These are phyloP conservation scores for Pinus albicaulis DNA, from an alignment of 75 land plant species.

Conservation along the genomic window DNA sequence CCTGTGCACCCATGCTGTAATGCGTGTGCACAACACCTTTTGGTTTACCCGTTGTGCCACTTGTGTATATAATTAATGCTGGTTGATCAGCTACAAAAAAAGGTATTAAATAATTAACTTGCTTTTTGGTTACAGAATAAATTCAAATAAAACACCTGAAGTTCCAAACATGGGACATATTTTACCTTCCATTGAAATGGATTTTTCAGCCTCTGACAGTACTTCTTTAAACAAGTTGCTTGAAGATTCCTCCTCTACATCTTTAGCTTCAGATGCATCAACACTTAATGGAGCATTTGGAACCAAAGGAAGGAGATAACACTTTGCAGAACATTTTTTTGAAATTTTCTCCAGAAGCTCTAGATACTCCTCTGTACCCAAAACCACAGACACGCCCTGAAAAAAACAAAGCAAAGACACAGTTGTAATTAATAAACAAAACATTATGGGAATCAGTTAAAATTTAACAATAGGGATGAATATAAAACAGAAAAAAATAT, in stretches of 20 bases:
- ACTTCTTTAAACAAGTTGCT: slow-evolving; percentile 12
- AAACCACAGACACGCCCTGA: slow-evolving; percentile 77
- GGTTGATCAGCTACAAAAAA: slow-evolving; percentile 55
- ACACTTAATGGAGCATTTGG: slow-evolving; percentile 10
- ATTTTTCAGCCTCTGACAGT: slow-evolving; percentile 25
- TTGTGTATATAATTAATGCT: slow-evolving; percentile 92
- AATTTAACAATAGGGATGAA: not conserved
- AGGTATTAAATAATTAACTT: not conserved
- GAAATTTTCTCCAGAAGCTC: slow-evolving; percentile 64
- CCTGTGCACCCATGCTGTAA: slow-evolving; percentile 82
- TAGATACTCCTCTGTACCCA: slow-evolving; percentile 73
- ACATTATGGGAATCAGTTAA: no score
- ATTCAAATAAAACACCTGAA: not conserved
- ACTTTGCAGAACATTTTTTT: slow-evolving; percentile 54
- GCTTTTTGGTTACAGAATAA: not conserved
- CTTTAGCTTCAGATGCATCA: not conserved
- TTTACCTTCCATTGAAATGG: slow-evolving; percentile 39
- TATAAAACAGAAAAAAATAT: not conserved
- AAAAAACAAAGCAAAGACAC: slow-evolving; percentile 11
- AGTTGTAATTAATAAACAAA: not conserved
- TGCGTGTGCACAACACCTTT: slow-evolving; percentile 99
- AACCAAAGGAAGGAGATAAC: slow-evolving; percentile 69
- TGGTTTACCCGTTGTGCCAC: slow-evolving; percentile 99
- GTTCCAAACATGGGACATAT: not conserved
- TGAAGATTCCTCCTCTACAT: slow-evolving; percentile 11